Evolutionary conservation across 1,284 basidiomycete species (phyloP).

Genomic region (Moesziomyces sp.): DNA sequence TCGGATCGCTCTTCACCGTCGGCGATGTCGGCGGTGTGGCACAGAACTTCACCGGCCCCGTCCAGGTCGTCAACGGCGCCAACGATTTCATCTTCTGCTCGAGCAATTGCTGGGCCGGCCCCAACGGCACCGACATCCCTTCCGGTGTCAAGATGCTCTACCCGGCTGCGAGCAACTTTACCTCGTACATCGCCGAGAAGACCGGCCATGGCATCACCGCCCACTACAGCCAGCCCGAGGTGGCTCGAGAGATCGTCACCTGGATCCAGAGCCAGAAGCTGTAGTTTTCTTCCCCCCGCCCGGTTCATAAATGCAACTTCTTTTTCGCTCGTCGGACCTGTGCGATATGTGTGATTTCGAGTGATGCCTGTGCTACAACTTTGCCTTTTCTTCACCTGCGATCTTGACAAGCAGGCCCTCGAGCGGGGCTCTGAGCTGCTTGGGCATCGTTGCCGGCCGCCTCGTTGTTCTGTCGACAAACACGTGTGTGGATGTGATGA

Average conservation of each 20-base stretch:
- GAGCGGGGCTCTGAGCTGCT: conserved; percentile 5
- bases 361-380: conserved; percentile 13
- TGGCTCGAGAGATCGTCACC: conserved; percentile 27
- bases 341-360: not conserved
- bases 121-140: conserved; percentile 29
- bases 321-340: not conserved
- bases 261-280: conserved; percentile 37
- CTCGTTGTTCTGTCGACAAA: conserved; percentile 45
- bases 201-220: conserved; percentile 49
- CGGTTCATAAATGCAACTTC: not conserved
- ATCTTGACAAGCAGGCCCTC: conserved; percentile 7
- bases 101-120: conserved; percentile 61
- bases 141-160: conserved; percentile 37
- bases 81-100: conserved; percentile 67
- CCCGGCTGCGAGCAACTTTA: conserved; percentile 43
- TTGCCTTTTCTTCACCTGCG: conserved; percentile 3
- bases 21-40: conserved; percentile 46
- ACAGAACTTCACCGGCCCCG: conserved; percentile 65
- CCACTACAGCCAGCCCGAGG: conserved; percentile 33
- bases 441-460: conserved; percentile 39
- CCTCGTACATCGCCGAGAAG: conserved; percentile 30
- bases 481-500: conserved; percentile 51
- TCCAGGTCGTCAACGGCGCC: conserved; percentile 69
- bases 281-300: not conserved
- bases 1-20: conserved; percentile 66